Conservation (phyloP, 2,329 filamentous ascomycete species). For the Incumbomyces lentus region DNA sequence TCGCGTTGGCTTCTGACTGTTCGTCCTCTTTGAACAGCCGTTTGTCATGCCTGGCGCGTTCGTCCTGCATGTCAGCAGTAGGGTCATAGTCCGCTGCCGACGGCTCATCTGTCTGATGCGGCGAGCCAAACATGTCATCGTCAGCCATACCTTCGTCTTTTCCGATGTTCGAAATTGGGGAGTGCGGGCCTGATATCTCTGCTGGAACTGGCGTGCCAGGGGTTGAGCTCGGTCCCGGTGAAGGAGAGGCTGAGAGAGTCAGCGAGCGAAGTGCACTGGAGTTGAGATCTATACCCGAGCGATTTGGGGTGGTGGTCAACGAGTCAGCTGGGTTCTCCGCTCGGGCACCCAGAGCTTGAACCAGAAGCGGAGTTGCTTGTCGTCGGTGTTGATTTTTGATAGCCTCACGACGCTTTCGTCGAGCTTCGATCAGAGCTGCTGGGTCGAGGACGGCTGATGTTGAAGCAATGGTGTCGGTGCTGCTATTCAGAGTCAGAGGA, state of each 20-base stretch:
- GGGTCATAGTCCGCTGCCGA: constrained; percentile 94
- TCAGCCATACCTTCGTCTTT: constrained; percentile 61
- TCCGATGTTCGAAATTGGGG: constrained; percentile 53
- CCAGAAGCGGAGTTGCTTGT: constrained; percentile 60
- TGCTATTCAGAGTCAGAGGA: not conserved
- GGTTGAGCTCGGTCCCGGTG: constrained; percentile 26
- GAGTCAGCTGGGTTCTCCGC: constrained; percentile 43
- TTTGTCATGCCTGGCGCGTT: constrained; percentile 59
- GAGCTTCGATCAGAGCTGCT: constrained; percentile 72
- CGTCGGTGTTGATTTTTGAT: constrained; percentile 70
- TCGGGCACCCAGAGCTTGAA: constrained; percentile 60
- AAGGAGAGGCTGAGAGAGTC: constrained; percentile 8
- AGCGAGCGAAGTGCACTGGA: not conserved
- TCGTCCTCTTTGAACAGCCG: constrained; percentile 49
- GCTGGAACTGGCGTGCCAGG: constrained; percentile 36
- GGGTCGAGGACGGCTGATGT: constrained; percentile 57
- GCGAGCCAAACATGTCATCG: constrained; percentile 35
- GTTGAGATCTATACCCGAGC: constrained; percentile 28
- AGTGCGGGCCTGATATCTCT: constrained; percentile 38
- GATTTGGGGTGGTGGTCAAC: constrained; percentile 21
- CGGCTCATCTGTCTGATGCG: constrained; percentile 50
- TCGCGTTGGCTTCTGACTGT: constrained; percentile 47
- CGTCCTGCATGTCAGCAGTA: constrained; percentile 77
- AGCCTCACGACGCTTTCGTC: constrained; percentile 72
- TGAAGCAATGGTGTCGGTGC: constrained; percentile 8